Percentiles rank a stretch among this genome's conserved stretches.
Conservation (phyloP, 1,284 basidiomycete genomes). For the Leccinum subrobustum region DNA sequence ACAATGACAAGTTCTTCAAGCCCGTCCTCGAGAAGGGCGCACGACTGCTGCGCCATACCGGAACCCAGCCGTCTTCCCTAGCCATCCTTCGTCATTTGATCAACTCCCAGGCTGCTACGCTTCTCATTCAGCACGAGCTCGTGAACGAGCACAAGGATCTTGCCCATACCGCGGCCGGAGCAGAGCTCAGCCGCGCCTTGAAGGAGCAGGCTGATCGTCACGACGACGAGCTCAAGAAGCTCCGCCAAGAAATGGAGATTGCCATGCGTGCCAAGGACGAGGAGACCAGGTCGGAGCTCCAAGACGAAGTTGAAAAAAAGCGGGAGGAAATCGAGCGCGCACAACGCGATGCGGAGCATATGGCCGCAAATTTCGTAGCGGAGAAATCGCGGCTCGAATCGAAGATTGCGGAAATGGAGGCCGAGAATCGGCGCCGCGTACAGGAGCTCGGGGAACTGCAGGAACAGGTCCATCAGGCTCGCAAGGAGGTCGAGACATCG, state of each 20-base stretch:
- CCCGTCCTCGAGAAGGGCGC: too few species aligned
- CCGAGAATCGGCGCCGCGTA: conserved; percentile 20
- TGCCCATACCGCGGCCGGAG: conserved; percentile 41
- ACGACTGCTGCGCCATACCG: too few species aligned
- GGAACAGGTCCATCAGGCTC: conserved; percentile 30
- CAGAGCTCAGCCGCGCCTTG: conserved; percentile 38
- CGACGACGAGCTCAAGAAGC: conserved; percentile 33
- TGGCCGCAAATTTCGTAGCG: conserved; percentile 33
- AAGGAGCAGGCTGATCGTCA: conserved; percentile 37
- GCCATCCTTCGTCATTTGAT: conserved; percentile 34
- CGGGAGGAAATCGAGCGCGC: conserved; percentile 33
- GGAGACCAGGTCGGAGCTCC: conserved; percentile 37
- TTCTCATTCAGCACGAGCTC: conserved; percentile 43
- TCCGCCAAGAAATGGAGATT: conserved; percentile 39
- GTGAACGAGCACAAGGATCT: conserved; percentile 40
- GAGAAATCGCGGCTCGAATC: conserved; percentile 37
- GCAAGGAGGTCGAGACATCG: conserved; percentile 30
- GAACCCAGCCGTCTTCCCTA: conserved; percentile 23
- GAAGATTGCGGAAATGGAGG: conserved; percentile 29
- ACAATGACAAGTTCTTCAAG: too few species aligned
- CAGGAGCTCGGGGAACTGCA: conserved; percentile 28
- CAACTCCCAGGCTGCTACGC: conserved; percentile 31
- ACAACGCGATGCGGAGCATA: conserved; percentile 29
- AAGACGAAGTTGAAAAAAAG: conserved; percentile 37
- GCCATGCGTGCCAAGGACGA: conserved; percentile 40